Base-by-base conservation (phyloP, 495 filamentous ascomycete species). In the Amniculicola lignicola region DNA sequence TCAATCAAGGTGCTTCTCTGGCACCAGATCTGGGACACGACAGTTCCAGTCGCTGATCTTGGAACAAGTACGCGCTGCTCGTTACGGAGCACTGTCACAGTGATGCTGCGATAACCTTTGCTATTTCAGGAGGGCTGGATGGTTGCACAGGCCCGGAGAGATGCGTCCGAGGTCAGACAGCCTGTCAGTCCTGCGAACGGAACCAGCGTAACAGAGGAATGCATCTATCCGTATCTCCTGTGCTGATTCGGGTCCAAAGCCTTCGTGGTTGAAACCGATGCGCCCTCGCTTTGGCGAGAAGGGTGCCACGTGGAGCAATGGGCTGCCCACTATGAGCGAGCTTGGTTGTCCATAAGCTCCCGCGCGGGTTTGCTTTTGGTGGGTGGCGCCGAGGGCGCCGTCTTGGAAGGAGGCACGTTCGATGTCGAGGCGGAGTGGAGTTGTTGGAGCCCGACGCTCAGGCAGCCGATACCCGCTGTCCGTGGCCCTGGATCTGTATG, bases 351-450 rank as follows among this genome's bases (percentile, higher is more conserved):
- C n/a, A n/a, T n/a, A n/a, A n/a, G n/a, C n/a, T n/a, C n/a, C n/a
- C n/a, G n/a, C n/a, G n/a, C n/a, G n/a, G n/a, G n/a, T n/a, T n/a
- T n/a, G n/a, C n/a, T n/a, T 57, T 22, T 49, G 53, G 36, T 18
- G 42, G 41, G 15, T 15, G 16, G 31, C 22, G 27, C 28, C 10
- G 11, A 7, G 18, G 36, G 21, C 33, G 5, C 15, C 22, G 5
- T 6, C 5, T 6, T 54, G 50, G 41, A 21, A 23, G 25, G 24
- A 44, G 54, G 54, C 54, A 58, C 54, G 47, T 51, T 52, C 40
- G 31, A 15, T 35, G 10, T 12, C 15, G 29, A n/a, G 2, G 15
- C 16, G 21, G 16, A 14, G 14, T 39, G 40, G 33, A 48, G 38
- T 37, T 15, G n/a, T 41, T 33, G 18, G 47, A 52, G 48, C 41